Evolutionary conservation across 83 land plant species (phyloP).

Genomic region (Larix sibirica): DNA sequence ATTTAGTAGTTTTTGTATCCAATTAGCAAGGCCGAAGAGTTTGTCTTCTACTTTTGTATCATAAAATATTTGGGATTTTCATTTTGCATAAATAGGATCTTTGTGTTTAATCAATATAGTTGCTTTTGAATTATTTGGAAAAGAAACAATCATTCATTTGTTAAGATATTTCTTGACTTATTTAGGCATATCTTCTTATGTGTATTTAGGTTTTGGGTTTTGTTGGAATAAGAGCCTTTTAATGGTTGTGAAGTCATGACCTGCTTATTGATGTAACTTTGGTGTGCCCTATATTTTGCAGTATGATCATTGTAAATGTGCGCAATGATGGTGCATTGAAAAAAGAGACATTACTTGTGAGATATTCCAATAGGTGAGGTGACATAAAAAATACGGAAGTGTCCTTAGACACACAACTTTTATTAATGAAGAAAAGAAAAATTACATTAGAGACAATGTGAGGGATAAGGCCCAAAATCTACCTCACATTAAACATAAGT

Average conservation of each 20-base stretch:
- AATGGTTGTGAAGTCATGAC: neutral
- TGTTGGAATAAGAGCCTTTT: neutral
- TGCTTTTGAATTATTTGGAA: neutral
- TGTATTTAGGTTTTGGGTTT: neutral
- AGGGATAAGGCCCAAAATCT: too few relatives aligned
- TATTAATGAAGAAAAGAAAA: too few relatives aligned
- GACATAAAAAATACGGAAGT: too few relatives aligned
- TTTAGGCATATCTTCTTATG: neutral
- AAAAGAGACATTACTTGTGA: conserved; percentile 44
- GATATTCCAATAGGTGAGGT: conserved; percentile 36
- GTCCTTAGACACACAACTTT: too few relatives aligned
- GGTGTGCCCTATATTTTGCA: conserved; percentile 14
- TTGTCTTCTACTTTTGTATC: too few relatives aligned
- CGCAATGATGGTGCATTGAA: too few relatives aligned
- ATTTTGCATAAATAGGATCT: too few relatives aligned
- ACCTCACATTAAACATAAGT: too few relatives aligned
- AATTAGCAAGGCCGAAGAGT: too few relatives aligned
- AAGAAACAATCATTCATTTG: neutral
- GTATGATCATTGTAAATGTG: conserved; percentile 51
- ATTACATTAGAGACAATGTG: too few relatives aligned
- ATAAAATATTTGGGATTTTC: too few relatives aligned
- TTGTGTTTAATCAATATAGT: neutral
- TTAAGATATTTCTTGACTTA: neutral
- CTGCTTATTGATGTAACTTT: neutral
- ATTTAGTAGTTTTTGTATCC: too few relatives aligned